These are phyloP conservation scores for Aspergillus transmontanensis DNA, from an alignment of 2,329 filamentous ascomycete genomes.

Conservation along the genomic window DNA sequence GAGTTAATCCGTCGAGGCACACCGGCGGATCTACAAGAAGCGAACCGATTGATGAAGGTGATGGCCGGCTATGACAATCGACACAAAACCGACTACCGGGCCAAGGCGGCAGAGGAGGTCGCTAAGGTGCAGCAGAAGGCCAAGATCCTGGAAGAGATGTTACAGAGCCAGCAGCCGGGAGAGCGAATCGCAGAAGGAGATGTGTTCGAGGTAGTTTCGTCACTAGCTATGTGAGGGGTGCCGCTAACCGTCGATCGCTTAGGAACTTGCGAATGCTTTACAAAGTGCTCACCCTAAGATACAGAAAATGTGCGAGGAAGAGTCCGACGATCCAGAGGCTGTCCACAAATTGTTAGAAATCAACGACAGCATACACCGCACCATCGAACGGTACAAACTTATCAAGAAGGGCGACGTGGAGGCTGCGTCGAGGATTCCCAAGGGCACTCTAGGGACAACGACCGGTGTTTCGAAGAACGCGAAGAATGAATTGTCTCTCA, in stretches of 20 bases:
- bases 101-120: constrained; percentile 95
- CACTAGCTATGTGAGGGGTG: background rate
- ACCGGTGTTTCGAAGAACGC: constrained; percentile 67
- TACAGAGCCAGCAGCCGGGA: constrained; percentile 79
- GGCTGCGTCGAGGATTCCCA: constrained; percentile 78
- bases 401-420: constrained; percentile 94
- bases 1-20: constrained; percentile 91
- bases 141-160: constrained; percentile 84
- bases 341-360: constrained; percentile 95
- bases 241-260: background rate
- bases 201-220: constrained; percentile 61
- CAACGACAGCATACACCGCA: constrained; percentile 97
- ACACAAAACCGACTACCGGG: constrained; percentile 95
- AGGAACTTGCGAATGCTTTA: constrained; percentile 85
- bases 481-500: constrained; percentile 82
- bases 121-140: constrained; percentile 95
- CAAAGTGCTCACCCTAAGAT: constrained; percentile 97
- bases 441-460: constrained; percentile 72
- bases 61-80: constrained; percentile 97
- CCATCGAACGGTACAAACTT: constrained; percentile 90
- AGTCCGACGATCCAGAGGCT: constrained; percentile 94
- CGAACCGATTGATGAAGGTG: constrained; percentile 96
- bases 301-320: constrained; percentile 98
- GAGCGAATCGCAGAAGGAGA: constrained; percentile 74
- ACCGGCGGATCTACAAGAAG: constrained; percentile 92